Conservation (phyloP, 2,329 filamentous ascomycete species). For the Clonostachys chloroleuca region DNA sequence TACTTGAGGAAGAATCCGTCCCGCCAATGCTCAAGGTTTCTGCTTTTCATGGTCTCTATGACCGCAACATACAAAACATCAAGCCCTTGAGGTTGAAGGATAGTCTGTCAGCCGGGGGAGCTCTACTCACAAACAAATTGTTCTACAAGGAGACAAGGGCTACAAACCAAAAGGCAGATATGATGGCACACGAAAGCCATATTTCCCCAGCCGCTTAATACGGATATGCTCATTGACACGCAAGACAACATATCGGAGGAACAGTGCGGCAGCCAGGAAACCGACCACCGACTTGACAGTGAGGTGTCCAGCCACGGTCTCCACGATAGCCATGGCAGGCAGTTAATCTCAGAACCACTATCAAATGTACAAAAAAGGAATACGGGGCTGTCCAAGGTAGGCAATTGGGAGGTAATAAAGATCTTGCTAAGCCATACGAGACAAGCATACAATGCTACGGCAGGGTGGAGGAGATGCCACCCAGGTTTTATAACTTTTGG, state of each 20-base stretch:
- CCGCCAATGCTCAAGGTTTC: conserved; percentile 59
- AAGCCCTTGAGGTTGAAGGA: conserved; percentile 36
- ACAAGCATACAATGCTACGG: no score
- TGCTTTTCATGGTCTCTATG: conserved; percentile 42
- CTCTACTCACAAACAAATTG: not conserved
- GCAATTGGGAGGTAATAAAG: no score
- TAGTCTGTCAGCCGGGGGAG: not conserved
- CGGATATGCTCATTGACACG: conserved; percentile 36
- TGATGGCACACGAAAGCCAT: conserved; percentile 26
- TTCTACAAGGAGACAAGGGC: not conserved
- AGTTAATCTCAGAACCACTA: no score
- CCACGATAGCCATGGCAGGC: conserved; percentile 43
- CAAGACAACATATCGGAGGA: conserved; percentile 27
- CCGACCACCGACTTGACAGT: conserved; percentile 33
- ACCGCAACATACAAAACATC: conserved; percentile 61
- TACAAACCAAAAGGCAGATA: conserved; percentile 41
- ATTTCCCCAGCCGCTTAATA: conserved; percentile 39
- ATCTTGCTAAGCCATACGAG: no score
- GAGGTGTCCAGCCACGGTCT: conserved; percentile 35
- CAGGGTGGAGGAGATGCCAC: no score
- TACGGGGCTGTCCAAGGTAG: no score
- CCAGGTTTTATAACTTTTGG: no score
- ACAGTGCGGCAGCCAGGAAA: conserved; percentile 26
- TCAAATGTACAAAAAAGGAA: no score
- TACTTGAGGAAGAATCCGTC: conserved; percentile 36